Percentiles rank a stretch among this genome's conserved stretches.
phyloP scores from a whole-genome alignment of 371 early-diverging fungal species.

The Lichtheimia corymbifera region DNA sequence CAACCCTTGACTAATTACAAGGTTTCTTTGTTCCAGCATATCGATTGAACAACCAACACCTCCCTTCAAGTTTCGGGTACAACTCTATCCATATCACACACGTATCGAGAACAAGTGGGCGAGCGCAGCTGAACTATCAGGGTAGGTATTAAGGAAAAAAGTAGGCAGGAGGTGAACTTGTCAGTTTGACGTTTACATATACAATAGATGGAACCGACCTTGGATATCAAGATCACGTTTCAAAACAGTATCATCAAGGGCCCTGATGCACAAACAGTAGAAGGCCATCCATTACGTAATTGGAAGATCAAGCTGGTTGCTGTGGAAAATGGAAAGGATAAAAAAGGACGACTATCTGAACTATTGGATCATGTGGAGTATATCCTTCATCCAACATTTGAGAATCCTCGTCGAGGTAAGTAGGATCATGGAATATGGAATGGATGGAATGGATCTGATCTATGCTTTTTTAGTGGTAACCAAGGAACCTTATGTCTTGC shows the following conservation, averaged over 20 bases:
- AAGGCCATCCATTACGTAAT: conserved; percentile 56
- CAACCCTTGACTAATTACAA: no score
- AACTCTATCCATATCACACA: no score
- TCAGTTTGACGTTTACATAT: no score
- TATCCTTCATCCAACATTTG: conserved; percentile 72
- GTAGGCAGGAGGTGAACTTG: no score
- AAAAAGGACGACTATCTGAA: conserved; percentile 45
- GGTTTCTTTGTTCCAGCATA: no score
- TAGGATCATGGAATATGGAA: neutral
- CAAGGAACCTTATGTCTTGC: conserved; percentile 54
- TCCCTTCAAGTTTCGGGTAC: no score
- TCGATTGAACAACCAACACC: no score
- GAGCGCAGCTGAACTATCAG: no score
- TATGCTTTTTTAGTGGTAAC: conserved; percentile 47
- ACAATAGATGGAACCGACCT: conserved; percentile 19
- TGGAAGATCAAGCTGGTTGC: conserved; percentile 61
- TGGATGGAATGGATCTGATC: neutral
- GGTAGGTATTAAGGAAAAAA: no score
- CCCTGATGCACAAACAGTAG: conserved; percentile 25
- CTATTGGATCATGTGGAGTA: conserved; percentile 73
- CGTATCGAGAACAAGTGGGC: no score
- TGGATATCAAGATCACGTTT: conserved; percentile 41
- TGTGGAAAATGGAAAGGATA: conserved; percentile 47
- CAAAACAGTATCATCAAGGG: conserved; percentile 38
- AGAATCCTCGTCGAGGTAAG: conserved; percentile 63